Evolutionary conservation across 768 basidiomycete species (phyloP).

Genomic region (Boletus bicolor): DNA sequence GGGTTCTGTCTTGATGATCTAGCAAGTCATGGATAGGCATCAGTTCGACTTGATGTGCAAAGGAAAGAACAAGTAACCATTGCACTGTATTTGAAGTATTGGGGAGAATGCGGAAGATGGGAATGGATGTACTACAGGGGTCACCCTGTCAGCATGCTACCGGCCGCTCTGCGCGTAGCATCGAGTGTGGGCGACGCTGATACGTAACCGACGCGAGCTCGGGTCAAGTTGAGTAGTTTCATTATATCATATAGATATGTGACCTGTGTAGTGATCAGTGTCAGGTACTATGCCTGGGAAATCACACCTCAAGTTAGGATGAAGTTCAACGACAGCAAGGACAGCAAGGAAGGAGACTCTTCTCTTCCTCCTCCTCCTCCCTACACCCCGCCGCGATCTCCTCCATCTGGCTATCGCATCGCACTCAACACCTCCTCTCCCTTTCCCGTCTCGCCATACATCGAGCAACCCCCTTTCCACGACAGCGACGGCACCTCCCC

Average conservation of each 20-base stretch:
- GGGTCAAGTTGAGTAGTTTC: too few relatives aligned
- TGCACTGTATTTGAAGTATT: not conserved
- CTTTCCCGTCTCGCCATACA: slow-evolving; percentile 39
- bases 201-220: slow-evolving; percentile 6
- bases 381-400: slow-evolving; percentile 28
- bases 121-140: not conserved
- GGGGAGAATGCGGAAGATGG: not conserved
- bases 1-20: slow-evolving; percentile 14
- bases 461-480: slow-evolving; percentile 49
- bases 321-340: slow-evolving; percentile 8
- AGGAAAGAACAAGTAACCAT: slow-evolving; percentile 1
- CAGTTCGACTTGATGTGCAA: not conserved
- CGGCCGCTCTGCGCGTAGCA: not conserved
- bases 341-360: slow-evolving; percentile 1
- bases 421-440: slow-evolving; percentile 41
- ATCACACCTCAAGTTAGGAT: not conserved
- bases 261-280: not conserved
- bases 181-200: not conserved
- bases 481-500: slow-evolving; percentile 59
- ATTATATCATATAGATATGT: too few relatives aligned
- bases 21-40: not conserved
- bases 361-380: slow-evolving; percentile 13
- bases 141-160: not conserved
- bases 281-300: not conserved
- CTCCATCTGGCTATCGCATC: slow-evolving; percentile 67